These are phyloP conservation scores for Beauveria sp. DNA, from an alignment of 2,329 filamentous ascomycete genomes.

Conservation along the genomic window DNA sequence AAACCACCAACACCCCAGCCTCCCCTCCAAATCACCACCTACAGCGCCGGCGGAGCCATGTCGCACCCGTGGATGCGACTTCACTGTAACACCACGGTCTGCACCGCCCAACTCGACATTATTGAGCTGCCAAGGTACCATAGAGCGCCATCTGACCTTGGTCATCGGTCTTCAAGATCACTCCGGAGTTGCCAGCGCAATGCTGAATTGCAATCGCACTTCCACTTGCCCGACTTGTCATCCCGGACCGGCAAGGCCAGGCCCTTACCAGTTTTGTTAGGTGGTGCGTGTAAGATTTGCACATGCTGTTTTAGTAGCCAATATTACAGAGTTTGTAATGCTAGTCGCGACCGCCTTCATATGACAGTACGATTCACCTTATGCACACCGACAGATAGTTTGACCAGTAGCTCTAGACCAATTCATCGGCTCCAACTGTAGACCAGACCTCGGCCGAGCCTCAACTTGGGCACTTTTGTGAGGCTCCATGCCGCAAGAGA, in stretches of 20 bases:
- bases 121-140: neutral
- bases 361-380: neutral
- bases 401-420: neutral
- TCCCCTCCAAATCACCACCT: neutral
- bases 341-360: neutral
- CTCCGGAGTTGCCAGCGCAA: neutral
- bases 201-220: neutral
- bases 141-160: neutral
- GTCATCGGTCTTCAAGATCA: neutral
- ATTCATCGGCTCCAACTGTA: neutral
- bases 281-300: neutral
- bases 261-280: slow-evolving; percentile 6
- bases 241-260: neutral
- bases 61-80: neutral
- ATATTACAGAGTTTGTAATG: neutral
- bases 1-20: neutral
- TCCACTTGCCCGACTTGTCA: neutral
- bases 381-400: slow-evolving; percentile 2
- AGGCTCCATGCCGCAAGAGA: neutral
- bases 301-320: neutral
- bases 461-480: slow-evolving; percentile 3
- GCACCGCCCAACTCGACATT: neutral
- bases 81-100: neutral
- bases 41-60: neutral
- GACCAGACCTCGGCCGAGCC: neutral